These are phyloP conservation scores for Gaeumannomyces sp. DNA, from an alignment of 2,329 filamentous ascomycete species.

Conservation along the genomic window DNA sequence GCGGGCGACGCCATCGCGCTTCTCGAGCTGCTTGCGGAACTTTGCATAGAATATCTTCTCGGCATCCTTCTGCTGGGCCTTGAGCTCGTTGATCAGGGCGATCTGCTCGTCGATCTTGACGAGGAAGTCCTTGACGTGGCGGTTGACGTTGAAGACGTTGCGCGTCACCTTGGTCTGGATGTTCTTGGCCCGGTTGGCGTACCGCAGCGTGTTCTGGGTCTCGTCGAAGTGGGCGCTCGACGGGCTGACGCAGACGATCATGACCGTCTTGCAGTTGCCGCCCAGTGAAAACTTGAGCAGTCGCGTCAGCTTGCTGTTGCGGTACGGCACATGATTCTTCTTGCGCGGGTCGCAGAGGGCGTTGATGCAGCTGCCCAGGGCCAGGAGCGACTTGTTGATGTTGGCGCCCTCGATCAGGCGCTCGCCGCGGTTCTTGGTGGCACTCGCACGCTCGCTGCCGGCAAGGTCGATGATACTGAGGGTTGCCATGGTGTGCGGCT, in stretches of 20 bases:
- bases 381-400: constrained; percentile 97
- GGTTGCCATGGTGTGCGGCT: constrained; percentile 96
- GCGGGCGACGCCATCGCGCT: constrained; percentile 66
- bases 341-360: constrained; percentile 90
- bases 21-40: constrained; percentile 85
- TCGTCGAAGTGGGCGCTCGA: constrained; percentile 97
- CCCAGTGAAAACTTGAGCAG: constrained; percentile 95
- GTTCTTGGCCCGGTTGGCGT: constrained; percentile 97
- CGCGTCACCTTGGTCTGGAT: constrained; percentile 99
- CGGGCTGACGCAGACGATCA: constrained; percentile 98
- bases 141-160: constrained; percentile 98
- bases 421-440: constrained; percentile 93
- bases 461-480: constrained; percentile 97
- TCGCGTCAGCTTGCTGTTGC: constrained; percentile 94
- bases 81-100: constrained; percentile 91
- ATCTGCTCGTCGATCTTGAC: constrained; percentile 99
- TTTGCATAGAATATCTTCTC: constrained; percentile 79
- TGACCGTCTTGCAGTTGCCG: constrained; percentile 97
- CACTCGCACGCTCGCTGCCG: constrained; percentile 90
- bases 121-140: constrained; percentile 97
- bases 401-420: constrained; percentile 90
- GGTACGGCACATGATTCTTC: constrained; percentile 90
- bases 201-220: constrained; percentile 94
- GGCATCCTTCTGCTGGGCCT: constrained; percentile 84
- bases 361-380: constrained; percentile 95